Conservation (phyloP, 108 stramenopile species). For the Stephanodiscus triporus region DNA sequence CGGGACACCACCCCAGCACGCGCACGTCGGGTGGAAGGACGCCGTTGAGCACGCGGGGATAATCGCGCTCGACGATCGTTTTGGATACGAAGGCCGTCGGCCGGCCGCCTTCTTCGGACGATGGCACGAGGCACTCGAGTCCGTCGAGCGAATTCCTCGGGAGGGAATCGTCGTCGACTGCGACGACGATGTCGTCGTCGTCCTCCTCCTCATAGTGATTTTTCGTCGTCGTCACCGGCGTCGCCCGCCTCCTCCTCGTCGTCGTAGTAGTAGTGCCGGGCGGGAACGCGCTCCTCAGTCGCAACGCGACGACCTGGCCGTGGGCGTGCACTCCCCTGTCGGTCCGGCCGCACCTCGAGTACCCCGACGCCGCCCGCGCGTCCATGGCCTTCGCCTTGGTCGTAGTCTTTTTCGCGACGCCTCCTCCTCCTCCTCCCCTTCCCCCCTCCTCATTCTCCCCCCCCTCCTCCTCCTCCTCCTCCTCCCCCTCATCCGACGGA, state of each 20-base stretch:
- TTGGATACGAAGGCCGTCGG: conserved; percentile 26
- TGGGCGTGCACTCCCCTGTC: conserved; percentile 94
- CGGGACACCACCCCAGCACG: conserved; percentile 93
- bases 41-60: conserved; percentile 92
- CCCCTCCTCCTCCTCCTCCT: not conserved
- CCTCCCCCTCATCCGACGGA: conserved; percentile 37
- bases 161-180: conserved; percentile 51
- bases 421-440: too few species aligned
- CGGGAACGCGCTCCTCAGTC: conserved; percentile 80
- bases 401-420: too few species aligned
- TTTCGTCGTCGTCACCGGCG: conserved; percentile 1
- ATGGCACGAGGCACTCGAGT: conserved; percentile 55
- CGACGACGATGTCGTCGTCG: conserved; percentile 27
- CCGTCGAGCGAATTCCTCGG: conserved; percentile 68
- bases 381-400: too few species aligned
- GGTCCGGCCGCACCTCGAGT: conserved; percentile 96
- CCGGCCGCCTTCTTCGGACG: not conserved
- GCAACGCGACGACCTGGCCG: conserved; percentile 93
- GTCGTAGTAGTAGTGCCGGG: conserved; percentile 43
- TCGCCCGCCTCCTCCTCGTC: conserved; percentile 24
- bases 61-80: conserved; percentile 84
- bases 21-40: conserved; percentile 91
- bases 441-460: conserved; percentile 1
- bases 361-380: conserved; percentile 51
- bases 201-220: conserved; percentile 1